Evolutionary conservation across 257 asterid genomes (phyloP).

Genomic region (Gentiana straminea): DNA sequence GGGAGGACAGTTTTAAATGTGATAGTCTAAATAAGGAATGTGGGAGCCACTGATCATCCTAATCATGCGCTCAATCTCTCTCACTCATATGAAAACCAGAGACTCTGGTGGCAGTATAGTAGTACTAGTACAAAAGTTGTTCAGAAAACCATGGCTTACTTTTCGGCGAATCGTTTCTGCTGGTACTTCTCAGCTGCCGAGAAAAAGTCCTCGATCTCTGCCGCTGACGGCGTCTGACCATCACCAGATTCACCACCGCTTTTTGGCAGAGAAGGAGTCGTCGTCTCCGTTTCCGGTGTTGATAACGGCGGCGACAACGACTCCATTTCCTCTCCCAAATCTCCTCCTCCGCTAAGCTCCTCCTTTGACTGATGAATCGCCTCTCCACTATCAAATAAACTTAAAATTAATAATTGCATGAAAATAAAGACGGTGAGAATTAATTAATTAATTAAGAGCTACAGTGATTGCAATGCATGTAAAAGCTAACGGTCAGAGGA

Average conservation of each 20-base stretch:
- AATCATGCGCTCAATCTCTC: no score
- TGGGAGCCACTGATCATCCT: no score
- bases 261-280: slow-evolving; percentile 15
- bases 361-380: slow-evolving; percentile 36
- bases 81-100: neutral
- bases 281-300: neutral
- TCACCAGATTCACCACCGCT: slow-evolving; percentile 3
- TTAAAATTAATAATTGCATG: neutral
- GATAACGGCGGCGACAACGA: slow-evolving; percentile 13
- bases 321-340: slow-evolving; percentile 23
- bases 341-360: slow-evolving; percentile 43
- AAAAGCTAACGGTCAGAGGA: no score
- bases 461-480: neutral
- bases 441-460: neutral
- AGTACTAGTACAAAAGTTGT: neutral
- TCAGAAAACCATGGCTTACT: slow-evolving; percentile 32
- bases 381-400: slow-evolving; percentile 30
- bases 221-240: slow-evolving; percentile 40
- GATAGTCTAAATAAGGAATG: slow-evolving; percentile 16
- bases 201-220: slow-evolving; percentile 76
- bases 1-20: neutral
- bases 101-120: slow-evolving; percentile 6
- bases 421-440: neutral
- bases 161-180: slow-evolving; percentile 56
- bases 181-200: slow-evolving; percentile 57